phyloP scores from a whole-genome alignment of 495 filamentous ascomycete species.

The Acidiella bohemica region DNA sequence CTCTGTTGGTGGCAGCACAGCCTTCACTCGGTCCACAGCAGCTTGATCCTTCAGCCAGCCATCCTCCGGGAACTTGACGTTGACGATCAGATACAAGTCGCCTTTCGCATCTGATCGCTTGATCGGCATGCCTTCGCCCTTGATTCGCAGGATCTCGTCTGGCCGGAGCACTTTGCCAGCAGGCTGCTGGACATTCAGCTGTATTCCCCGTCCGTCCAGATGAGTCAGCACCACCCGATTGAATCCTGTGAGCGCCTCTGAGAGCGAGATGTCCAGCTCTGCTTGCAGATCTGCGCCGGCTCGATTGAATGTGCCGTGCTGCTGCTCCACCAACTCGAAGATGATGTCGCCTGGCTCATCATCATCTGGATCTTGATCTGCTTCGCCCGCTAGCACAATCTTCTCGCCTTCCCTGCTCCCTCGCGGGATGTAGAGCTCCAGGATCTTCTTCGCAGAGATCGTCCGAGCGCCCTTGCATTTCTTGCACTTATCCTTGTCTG shows the following conservation, averaged over 20 bases:
- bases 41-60: constrained; percentile 63
- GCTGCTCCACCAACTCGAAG: constrained; percentile 69
- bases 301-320: constrained; percentile 66
- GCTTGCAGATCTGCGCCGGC: constrained; percentile 74
- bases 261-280: constrained; percentile 61
- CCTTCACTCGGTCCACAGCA: constrained; percentile 51
- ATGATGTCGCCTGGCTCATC: constrained; percentile 87
- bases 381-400: constrained; percentile 85
- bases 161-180: constrained; percentile 64
- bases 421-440: constrained; percentile 91
- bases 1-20: constrained; percentile 51
- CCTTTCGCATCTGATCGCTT: constrained; percentile 74
- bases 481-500: constrained; percentile 93
- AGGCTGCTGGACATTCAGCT: constrained; percentile 53
- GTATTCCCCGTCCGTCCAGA: constrained; percentile 84
- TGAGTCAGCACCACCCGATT: constrained; percentile 82
- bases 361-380: constrained; percentile 73
- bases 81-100: constrained; percentile 74
- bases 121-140: constrained; percentile 83
- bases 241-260: constrained; percentile 79
- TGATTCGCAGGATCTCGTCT: constrained; percentile 67
- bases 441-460: constrained; percentile 69
- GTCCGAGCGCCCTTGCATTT: constrained; percentile 91
- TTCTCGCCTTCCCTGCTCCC: constrained; percentile 77
- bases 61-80: constrained; percentile 78